Percentiles rank a stretch among this genome's conserved stretches.
These are phyloP conservation scores for Hericium alpestre DNA, from an alignment of 768 basidiomycete genomes.

Conservation along the genomic window DNA sequence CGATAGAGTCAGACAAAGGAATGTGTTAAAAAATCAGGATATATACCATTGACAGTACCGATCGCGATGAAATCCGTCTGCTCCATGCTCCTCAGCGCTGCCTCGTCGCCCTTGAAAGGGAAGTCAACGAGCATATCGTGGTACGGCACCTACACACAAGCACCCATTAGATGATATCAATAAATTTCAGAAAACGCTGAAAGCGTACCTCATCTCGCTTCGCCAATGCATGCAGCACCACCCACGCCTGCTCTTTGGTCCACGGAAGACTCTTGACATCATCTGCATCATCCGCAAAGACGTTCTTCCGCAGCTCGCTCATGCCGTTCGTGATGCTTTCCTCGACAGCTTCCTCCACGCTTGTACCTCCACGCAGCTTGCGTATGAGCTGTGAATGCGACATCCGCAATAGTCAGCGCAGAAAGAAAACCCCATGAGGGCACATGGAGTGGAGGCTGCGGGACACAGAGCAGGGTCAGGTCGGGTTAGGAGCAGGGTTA, in stretches of 20 bases:
- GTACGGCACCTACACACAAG: slow-evolving; percentile 58
- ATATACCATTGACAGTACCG: slow-evolving; percentile 58
- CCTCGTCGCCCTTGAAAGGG: slow-evolving; percentile 89
- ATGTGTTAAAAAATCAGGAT: neutral
- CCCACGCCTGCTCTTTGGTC: slow-evolving; percentile 85
- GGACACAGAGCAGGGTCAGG: too few species aligned
- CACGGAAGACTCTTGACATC: slow-evolving; percentile 78
- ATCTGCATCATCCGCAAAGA: slow-evolving; percentile 87
- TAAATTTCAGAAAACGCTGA: neutral
- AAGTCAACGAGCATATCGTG: slow-evolving; percentile 71
- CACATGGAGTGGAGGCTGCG: too few species aligned
- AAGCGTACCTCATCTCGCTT: slow-evolving; percentile 43
- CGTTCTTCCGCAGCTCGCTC: slow-evolving; percentile 77
- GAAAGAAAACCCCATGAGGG: neutral
- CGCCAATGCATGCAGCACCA: slow-evolving; percentile 62
- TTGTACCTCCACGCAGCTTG: slow-evolving; percentile 68
- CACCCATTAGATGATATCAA: neutral
- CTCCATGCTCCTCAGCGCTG: slow-evolving; percentile 73
- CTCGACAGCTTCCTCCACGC: slow-evolving; percentile 73
- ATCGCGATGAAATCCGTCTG: slow-evolving; percentile 82
- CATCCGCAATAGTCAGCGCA: neutral
- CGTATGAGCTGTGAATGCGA: slow-evolving; percentile 53
- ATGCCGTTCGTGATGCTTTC: slow-evolving; percentile 78
- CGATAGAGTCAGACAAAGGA: too few species aligned
- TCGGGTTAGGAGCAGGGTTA: too few species aligned